These are phyloP conservation scores for Heritiera littoralis DNA, from an alignment of 345 rosid species.

Conservation along the genomic window DNA sequence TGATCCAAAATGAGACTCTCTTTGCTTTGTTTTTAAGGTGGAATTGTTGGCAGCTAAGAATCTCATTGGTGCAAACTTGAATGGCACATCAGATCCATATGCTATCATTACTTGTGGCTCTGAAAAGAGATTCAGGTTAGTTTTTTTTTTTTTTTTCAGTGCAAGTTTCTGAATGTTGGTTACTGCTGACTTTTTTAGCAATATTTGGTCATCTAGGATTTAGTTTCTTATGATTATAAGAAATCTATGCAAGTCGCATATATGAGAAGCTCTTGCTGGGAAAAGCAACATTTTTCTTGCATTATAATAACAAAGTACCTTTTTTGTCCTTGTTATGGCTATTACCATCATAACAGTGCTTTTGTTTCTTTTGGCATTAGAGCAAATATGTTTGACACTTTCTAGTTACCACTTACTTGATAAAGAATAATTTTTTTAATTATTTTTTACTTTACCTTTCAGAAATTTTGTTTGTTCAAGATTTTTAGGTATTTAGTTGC, in stretches of 20 bases:
- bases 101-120: conserved; percentile 94
- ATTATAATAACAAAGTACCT: neutral
- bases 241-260: neutral
- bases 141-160: conserved; percentile 24
- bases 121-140: conserved; percentile 91
- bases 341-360: neutral
- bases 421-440: neutral
- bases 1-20: neutral
- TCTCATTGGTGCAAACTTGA: conserved; percentile 90
- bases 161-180: neutral
- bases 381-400: neutral
- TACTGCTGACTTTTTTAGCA: neutral
- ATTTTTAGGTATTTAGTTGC: neutral
- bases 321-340: neutral
- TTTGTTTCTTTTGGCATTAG: neutral
- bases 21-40: conserved; percentile 49
- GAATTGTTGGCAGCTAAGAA: conserved; percentile 97
- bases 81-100: conserved; percentile 98
- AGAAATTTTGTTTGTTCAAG: neutral
- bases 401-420: neutral
- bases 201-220: neutral
- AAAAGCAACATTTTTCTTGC: neutral
- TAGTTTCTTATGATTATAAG: neutral
- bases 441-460: too few species aligned
- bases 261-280: neutral